phyloP scores from a whole-genome alignment of 1,139 yeast species.

The Suhomyces atakaporum region DNA sequence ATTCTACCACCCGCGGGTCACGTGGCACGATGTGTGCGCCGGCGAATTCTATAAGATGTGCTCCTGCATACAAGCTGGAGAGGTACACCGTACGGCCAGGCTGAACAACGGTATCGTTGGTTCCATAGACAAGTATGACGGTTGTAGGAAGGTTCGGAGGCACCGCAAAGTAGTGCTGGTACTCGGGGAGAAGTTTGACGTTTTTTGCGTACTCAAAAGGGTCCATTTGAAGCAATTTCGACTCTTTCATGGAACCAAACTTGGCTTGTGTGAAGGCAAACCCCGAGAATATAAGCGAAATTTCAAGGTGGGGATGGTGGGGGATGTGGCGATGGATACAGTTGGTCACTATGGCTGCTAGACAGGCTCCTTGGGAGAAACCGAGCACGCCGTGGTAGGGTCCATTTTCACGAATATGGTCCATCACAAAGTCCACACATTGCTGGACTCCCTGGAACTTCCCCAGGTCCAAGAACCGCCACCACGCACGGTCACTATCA shows the following conservation, averaged over 20 bases:
- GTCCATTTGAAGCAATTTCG: conserved; percentile 21
- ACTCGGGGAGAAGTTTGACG: conserved; percentile 10
- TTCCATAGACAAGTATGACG: conserved; percentile 34
- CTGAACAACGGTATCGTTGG: conserved; percentile 37
- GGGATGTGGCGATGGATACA: conserved; percentile 42
- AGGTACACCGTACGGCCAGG: conserved; percentile 32
- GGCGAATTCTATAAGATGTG: conserved; percentile 30
- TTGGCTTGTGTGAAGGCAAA: conserved; percentile 53
- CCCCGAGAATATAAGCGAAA: conserved; percentile 55
- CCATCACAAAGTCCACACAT: conserved; percentile 44
- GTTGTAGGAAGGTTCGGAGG: conserved; percentile 21
- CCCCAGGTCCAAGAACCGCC: conserved; percentile 35
- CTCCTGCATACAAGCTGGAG: conserved; percentile 20
- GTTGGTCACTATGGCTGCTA: conserved; percentile 61
- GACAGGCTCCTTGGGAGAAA: conserved; percentile 92
- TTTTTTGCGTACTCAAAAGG: conserved; percentile 6
- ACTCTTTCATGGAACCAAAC: neutral
- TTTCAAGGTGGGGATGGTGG: conserved; percentile 42
- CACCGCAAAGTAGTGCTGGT: conserved; percentile 20
- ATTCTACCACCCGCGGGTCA: conserved; percentile 19
- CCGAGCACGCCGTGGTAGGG: conserved; percentile 90
- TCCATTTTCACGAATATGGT: conserved; percentile 65
- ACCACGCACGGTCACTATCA: conserved; percentile 56
- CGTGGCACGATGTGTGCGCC: conserved; percentile 46
- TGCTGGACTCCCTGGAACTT: conserved; percentile 38